These are phyloP conservation scores for Chenopodium album DNA, from an alignment of 148 eudicot genomes.

Conservation along the genomic window DNA sequence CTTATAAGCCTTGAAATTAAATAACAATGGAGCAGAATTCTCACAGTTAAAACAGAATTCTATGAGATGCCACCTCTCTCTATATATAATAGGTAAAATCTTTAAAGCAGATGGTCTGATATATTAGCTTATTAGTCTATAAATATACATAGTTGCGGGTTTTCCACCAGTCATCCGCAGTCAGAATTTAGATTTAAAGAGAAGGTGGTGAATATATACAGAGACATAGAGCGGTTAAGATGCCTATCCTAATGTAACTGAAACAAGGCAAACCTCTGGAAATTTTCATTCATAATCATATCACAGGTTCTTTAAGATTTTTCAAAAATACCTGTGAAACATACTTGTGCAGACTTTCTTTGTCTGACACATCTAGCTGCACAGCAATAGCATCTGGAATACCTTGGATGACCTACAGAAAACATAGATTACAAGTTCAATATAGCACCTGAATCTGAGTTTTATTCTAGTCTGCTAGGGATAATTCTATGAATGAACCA, in stretches of 20 bases:
- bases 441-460: not conserved
- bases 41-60: not conserved
- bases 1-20: not conserved
- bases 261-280: not conserved
- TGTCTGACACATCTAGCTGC: conserved; percentile 71
- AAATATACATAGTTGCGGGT: not conserved
- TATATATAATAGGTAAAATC: not conserved
- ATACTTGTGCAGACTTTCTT: conserved; percentile 51
- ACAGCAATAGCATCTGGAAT: conserved; percentile 87
- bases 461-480: not conserved
- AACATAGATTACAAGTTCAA: not conserved
- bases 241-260: not conserved
- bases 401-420: conserved; percentile 65
- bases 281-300: not conserved
- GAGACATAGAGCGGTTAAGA: not conserved
- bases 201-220: not conserved
- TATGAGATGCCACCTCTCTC: not conserved
- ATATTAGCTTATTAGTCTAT: not conserved
- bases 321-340: conserved; percentile 56
- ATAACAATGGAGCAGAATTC: not conserved
- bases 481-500: not conserved
- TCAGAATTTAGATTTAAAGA: not conserved
- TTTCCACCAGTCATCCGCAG: not conserved
- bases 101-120: not conserved
- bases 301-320: not conserved